Evolutionary conservation across 2,329 filamentous ascomycete genomes (phyloP).

Genomic region (Hypoxylon sp.): DNA sequence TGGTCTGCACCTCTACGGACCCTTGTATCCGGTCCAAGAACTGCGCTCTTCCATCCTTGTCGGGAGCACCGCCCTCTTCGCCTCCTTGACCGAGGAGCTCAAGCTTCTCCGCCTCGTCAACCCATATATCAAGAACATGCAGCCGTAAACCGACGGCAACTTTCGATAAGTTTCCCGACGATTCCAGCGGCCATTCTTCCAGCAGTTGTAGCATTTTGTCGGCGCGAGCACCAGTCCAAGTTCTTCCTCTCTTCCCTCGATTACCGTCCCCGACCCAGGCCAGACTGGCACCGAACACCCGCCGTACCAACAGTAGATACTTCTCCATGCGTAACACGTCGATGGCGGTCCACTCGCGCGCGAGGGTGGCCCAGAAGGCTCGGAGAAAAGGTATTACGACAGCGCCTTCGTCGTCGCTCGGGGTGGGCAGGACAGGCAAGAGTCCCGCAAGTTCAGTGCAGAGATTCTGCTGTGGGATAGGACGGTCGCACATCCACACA

Average conservation of each 20-base stretch:
- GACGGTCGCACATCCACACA: conserved; percentile 92
- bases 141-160: conserved; percentile 85
- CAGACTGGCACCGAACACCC: conserved; percentile 78
- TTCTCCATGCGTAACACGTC: conserved; percentile 88
- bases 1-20: conserved; percentile 64
- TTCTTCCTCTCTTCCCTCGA: conserved; percentile 45
- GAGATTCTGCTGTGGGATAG: conserved; percentile 84
- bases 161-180: conserved; percentile 54
- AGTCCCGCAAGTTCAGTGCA: conserved; percentile 79
- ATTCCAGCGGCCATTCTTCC: conserved; percentile 53
- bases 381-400: conserved; percentile 59
- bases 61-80: conserved; percentile 44
- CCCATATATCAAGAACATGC: conserved; percentile 89
- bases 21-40: conserved; percentile 63
- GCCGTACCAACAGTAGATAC: conserved; percentile 83
- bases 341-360: conserved; percentile 72
- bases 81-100: conserved; percentile 57
- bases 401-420: conserved; percentile 32
- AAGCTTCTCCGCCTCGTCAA: conserved; percentile 84
- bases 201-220: conserved; percentile 54
- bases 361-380: conserved; percentile 76
- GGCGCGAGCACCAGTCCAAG: conserved; percentile 28
- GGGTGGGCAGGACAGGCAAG: conserved; percentile 63
- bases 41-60: conserved; percentile 51
- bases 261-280: conserved; percentile 49